Conservation (phyloP, 495 filamentous ascomycete species). For the Aspergillus haitiensis region DNA sequence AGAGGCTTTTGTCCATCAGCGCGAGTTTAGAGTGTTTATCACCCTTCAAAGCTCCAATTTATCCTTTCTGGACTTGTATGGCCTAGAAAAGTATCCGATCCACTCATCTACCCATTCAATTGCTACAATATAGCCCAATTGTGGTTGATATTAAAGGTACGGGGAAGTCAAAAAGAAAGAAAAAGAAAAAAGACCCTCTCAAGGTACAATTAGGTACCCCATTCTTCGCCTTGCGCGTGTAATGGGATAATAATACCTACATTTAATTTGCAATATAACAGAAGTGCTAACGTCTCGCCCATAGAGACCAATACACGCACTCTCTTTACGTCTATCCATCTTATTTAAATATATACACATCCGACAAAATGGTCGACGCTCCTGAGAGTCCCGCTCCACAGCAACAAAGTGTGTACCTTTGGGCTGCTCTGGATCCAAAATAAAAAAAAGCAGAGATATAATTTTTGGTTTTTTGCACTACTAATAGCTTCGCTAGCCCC, state of each 20-base stretch:
- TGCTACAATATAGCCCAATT: slow-evolving; percentile 5
- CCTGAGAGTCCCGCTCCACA: slow-evolving; percentile 34
- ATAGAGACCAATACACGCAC: slow-evolving; percentile 8
- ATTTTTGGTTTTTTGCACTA: slow-evolving; percentile 1
- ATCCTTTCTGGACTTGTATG: not conserved
- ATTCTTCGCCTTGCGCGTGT: slow-evolving; percentile 2
- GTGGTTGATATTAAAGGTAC: not conserved
- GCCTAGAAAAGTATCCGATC: not conserved
- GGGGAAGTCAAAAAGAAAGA: not conserved
- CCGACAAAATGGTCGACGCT: slow-evolving; percentile 37
- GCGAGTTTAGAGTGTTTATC: slow-evolving; percentile 5
- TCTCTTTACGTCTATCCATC: not conserved
- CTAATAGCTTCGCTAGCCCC: slow-evolving; percentile 39
- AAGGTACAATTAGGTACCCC: not conserved
- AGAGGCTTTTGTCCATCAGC: slow-evolving; percentile 9
- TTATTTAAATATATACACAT: not conserved
- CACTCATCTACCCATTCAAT: not conserved
- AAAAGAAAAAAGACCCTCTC: too few species aligned
- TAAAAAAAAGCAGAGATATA: not conserved
- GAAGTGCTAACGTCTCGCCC: not conserved
- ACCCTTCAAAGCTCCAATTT: not conserved
- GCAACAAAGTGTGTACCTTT: slow-evolving; percentile 41
- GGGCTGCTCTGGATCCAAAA: slow-evolving; percentile 20
- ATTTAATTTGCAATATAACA: slow-evolving; percentile 7
- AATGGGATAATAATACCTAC: slow-evolving; percentile 5